Base-by-base conservation (phyloP, 148 eudicot genomes). In the Vaccinium myrtillus region DNA sequence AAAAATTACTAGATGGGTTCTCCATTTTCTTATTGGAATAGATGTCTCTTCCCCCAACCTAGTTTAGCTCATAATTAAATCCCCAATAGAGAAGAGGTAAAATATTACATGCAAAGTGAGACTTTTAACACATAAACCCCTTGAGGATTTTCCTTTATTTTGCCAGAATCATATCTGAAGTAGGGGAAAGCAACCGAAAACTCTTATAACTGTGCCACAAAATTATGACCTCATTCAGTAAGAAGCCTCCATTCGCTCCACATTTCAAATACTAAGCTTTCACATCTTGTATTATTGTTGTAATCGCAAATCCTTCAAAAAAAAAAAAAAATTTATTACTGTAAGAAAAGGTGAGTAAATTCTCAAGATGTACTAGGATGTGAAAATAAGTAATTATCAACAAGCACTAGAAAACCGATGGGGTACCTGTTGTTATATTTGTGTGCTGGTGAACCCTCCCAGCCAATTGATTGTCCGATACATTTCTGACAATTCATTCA, bases 251-350 rank as follows among this genome's bases (percentile, higher is more conserved):
- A 4, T 59, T 59, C 65, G 21, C 10, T 59, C 65, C 23, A 21
- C 65, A 59, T 21, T 21, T 59, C 65, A 6, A 23, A 59, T 59
- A 59, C 9, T 59, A 59, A 78, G 82, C 85, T 83, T 76, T 80
- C 16, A 78, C 86, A 70, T 89, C 91, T 87, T 89, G 91, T 46
- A 87, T 32, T 77, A 87, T 87, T 79, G 79, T 83, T 73, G 87
- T 89, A 50, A 83, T 58, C 2, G 83, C 84, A 43, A 75, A 59
- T 16, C 89, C 89, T 78, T 81, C 53, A 30, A n/a, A 82, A 32
- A 10, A 71, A 78, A 36, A 46, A 15, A 11, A 8, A 51, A 51
- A n/a, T n/a, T 10, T 8, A 10, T 51, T 53, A 30, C 3, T 8
- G 27, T 75, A 48, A 78, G 69, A n/a, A 23, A 21, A 80, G 56